Evolutionary conservation across 2,329 filamentous ascomycete genomes (phyloP), one percentile per base, ranked within the genome.

Genomic region (Aspergillus neotritici): DNA sequence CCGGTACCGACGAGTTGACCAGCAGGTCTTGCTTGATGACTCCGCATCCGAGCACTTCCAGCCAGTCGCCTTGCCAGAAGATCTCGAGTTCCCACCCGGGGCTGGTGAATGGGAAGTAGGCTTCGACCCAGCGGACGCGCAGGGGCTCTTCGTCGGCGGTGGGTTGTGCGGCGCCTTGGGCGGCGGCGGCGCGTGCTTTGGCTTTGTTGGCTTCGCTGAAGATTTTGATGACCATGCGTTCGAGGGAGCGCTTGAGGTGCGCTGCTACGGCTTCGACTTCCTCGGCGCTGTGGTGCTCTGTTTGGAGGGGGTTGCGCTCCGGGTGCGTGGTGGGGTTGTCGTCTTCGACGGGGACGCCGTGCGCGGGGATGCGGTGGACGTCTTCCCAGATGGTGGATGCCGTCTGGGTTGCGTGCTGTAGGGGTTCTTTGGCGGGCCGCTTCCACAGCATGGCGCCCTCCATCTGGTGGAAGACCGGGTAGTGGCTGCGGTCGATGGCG

Each of bases 401-500:
- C 78, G 78, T 62, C 71, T 76, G 21, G 63, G 48, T 29, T 0
- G 64, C 58, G 30, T 60, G 48, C n/a, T 60, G 54, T 10, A 66
- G 51, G 1, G 64, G 61, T 11, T 63, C 49, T 4, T 44, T 50
- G 7, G 49, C 45, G 3, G 64, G 73, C 8, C 87, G 79, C 61
- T 93, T 85, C 91, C 93, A 98, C 41, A 89, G 84, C 55, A 85
- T 78, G 7, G 91, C 91, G 10, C 89, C 91, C 66, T 98, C 93
- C 90, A 97, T 97, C 70, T 98, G 93, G 69, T 98, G 93, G 67
- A 98, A 98, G 46, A 94, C 82, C 0, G 93, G 93, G 68, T 97
- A 97, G 69, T 98, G 93, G 55, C 84, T 93, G 44, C 87, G 81
- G 68, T 98, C 93, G 59, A 98, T 85, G 44, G 91, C 90, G 77